Conservation (phyloP, 2,329 filamentous ascomycete species). For the Volutella citrinella region DNA sequence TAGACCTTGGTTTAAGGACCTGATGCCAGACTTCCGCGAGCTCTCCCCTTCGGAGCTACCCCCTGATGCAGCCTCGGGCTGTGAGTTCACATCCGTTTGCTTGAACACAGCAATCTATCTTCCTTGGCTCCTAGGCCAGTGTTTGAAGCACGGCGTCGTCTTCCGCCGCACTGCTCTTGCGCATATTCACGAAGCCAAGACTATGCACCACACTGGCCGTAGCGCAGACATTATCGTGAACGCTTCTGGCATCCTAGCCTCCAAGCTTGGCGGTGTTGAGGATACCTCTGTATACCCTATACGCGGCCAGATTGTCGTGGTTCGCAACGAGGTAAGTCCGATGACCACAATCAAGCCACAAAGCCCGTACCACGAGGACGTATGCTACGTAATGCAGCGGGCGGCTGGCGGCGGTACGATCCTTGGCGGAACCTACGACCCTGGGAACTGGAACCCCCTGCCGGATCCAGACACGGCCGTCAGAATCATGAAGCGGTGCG, state of each 20-base stretch:
- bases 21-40: too few relatives aligned
- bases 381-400: slow-evolving; percentile 77
- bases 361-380: slow-evolving; percentile 69
- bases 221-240: slow-evolving; percentile 72
- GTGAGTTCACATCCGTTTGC: too few relatives aligned
- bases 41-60: too few relatives aligned
- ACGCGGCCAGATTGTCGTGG: slow-evolving; percentile 78
- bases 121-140: too few relatives aligned
- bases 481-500: slow-evolving; percentile 75
- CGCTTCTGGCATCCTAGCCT: slow-evolving; percentile 74
- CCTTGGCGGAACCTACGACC: slow-evolving; percentile 77
- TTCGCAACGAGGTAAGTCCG: slow-evolving; percentile 68
- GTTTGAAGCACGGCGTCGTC: slow-evolving; percentile 67
- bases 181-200: slow-evolving; percentile 67
- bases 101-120: too few relatives aligned
- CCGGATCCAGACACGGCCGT: slow-evolving; percentile 72
- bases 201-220: slow-evolving; percentile 47
- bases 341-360: slow-evolving; percentile 78
- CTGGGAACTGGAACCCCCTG: slow-evolving; percentile 72
- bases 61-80: too few relatives aligned
- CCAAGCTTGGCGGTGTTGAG: slow-evolving; percentile 73
- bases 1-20: too few relatives aligned
- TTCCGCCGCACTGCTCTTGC: slow-evolving; percentile 59
- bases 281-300: slow-evolving; percentile 70
- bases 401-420: slow-evolving; percentile 75